These are phyloP conservation scores for Stephania japonica DNA, from an alignment of 164 flowering plant species.

Conservation along the genomic window DNA sequence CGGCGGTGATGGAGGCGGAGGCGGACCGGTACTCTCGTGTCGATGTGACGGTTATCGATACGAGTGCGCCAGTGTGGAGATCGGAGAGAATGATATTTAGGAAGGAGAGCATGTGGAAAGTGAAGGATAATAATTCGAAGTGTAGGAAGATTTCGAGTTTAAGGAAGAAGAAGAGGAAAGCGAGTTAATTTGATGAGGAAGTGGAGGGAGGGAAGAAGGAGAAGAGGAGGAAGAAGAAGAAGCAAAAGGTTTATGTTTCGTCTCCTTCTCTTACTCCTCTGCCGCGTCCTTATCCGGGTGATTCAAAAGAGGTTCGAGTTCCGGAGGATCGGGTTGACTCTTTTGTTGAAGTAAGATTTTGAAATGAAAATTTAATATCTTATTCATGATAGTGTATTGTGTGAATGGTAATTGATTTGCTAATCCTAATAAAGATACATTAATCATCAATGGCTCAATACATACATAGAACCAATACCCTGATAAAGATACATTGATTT, in stretches of 20 bases:
- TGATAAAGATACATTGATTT: too few relatives aligned
- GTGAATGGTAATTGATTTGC: neutral
- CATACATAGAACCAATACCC: too few relatives aligned
- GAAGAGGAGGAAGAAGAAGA: conserved; percentile 16
- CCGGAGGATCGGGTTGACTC: neutral
- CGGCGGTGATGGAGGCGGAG: conserved; percentile 19
- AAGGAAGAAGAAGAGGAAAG: conserved; percentile 47
- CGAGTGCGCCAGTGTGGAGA: conserved; percentile 66
- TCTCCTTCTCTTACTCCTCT: neutral
- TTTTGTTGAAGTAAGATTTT: neutral
- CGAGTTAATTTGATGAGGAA: conserved; percentile 9
- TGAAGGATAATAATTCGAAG: conserved; percentile 56
- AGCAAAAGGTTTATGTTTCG: conserved; percentile 18
- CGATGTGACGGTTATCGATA: conserved; percentile 79
- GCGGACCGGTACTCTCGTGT: conserved; percentile 41
- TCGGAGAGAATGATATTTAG: conserved; percentile 60
- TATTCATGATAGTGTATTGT: neutral
- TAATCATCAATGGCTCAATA: too few relatives aligned
- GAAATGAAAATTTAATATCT: neutral
- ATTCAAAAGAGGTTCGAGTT: neutral
- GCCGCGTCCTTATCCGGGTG: too few relatives aligned
- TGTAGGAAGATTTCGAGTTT: conserved; percentile 11
- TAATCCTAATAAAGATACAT: too few relatives aligned
- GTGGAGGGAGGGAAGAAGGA: conserved; percentile 24
- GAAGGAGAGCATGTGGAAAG: conserved; percentile 75